A percentile compares a stretch with the other conserved stretches of the same genome.
Conservation (phyloP, 441 rosid species). For the Pelargonium fulgidum region DNA sequence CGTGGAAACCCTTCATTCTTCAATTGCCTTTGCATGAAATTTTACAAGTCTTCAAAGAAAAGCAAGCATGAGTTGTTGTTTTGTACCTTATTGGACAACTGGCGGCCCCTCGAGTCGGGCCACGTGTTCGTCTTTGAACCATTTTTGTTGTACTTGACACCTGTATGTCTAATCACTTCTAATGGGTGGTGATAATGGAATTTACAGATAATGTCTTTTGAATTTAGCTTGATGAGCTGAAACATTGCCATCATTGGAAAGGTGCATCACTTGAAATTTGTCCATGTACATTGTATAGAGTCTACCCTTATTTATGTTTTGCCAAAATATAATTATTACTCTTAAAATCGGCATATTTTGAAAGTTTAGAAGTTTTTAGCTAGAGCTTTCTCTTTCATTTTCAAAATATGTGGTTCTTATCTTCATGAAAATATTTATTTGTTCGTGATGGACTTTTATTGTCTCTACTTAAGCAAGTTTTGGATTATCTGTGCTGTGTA, state of each 20-base stretch:
- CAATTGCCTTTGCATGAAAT: slow-evolving; percentile 13
- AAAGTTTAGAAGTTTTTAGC: background rate
- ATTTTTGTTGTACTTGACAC: slow-evolving; percentile 7
- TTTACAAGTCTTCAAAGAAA: slow-evolving; percentile 7
- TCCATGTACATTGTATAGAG: slow-evolving; percentile 10
- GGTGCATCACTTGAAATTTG: background rate
- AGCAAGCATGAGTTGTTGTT: background rate
- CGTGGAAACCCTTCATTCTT: background rate
- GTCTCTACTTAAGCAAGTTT: background rate
- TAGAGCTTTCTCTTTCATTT: slow-evolving; percentile 11
- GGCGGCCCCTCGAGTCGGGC: background rate
- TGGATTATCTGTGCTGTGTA: background rate
- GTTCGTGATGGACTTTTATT: slow-evolving; percentile 9
- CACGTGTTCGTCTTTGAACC: slow-evolving; percentile 9
- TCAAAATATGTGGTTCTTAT: background rate
- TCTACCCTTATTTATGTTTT: background rate
- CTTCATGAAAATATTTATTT: slow-evolving; percentile 5
- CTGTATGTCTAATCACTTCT: slow-evolving; percentile 3
- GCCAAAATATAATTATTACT: background rate
- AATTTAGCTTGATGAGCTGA: slow-evolving; percentile 5
- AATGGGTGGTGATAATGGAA: slow-evolving; percentile 14
- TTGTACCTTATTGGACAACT: background rate
- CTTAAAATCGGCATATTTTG: background rate
- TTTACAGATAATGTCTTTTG: slow-evolving; percentile 8
- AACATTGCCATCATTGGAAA: slow-evolving; percentile 13